Evolutionary conservation across 148 eudicot species (phyloP).

Genomic region (Rhododendron molle): DNA sequence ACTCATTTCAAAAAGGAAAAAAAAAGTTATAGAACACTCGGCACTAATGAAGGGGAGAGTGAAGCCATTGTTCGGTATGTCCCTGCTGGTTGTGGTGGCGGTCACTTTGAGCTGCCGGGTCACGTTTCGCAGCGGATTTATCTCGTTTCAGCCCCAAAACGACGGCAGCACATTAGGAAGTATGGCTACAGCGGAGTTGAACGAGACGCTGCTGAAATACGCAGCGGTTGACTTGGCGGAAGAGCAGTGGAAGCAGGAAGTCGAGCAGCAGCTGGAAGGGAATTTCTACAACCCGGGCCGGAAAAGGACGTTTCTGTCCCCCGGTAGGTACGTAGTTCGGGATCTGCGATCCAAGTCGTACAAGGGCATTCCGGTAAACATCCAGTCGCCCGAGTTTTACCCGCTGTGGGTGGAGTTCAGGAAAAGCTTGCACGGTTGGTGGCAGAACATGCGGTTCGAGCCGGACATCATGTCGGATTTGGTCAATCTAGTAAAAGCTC

Average conservation of each 20-base stretch:
- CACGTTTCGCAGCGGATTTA: constrained; percentile 27
- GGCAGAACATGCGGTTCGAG: constrained; percentile 37
- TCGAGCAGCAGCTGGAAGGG: constrained; percentile 53
- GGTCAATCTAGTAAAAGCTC: constrained; percentile 28
- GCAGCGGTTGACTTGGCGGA: constrained; percentile 58
- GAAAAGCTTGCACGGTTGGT: constrained; percentile 50
- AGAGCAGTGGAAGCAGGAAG: constrained; percentile 32
- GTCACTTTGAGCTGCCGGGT: constrained; percentile 45
- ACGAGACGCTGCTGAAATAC: constrained; percentile 50
- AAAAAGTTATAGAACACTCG: constrained; percentile 15
- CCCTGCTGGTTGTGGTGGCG: constrained; percentile 44
- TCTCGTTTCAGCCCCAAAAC: constrained; percentile 23
- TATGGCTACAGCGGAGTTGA: constrained; percentile 21
- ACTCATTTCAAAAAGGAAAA: too few species aligned
- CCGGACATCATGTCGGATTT: constrained; percentile 47
- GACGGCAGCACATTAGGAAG: not conserved
- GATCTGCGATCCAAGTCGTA: constrained; percentile 27
- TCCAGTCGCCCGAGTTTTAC: constrained; percentile 40
- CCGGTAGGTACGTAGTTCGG: constrained; percentile 25
- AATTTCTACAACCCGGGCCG: constrained; percentile 26
- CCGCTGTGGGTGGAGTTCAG: constrained; percentile 37
- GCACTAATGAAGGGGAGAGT: constrained; percentile 46
- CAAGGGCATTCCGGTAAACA: constrained; percentile 31
- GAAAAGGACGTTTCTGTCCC: constrained; percentile 38
- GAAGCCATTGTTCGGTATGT: constrained; percentile 41